Evolutionary conservation across 805 yeast species (phyloP).

Genomic region (Brettanomyces anomalus): DNA sequence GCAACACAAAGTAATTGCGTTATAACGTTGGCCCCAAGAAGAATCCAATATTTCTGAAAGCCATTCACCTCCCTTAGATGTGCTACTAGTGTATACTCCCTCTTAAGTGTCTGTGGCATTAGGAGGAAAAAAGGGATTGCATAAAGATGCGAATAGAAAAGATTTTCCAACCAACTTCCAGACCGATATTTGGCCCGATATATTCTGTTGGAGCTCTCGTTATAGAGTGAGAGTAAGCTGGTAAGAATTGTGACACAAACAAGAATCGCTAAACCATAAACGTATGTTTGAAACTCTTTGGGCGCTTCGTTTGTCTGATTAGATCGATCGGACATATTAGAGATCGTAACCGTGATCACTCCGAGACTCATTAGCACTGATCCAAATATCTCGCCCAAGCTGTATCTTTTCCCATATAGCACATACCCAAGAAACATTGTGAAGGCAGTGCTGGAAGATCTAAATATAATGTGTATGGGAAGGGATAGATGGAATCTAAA

Average conservation of each 20-base stretch:
- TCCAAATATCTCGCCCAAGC: conserved; percentile 36
- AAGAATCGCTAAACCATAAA: conserved; percentile 6
- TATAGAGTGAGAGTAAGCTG: conserved; percentile 27
- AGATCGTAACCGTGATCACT: conserved; percentile 33
- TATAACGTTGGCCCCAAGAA: conserved; percentile 33
- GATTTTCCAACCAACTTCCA: conserved; percentile 50
- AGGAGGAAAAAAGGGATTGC: conserved; percentile 45
- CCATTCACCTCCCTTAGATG: neutral
- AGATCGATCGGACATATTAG: conserved; percentile 4
- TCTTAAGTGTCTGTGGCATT: conserved; percentile 19
- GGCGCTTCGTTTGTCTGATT: neutral
- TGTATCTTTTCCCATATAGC: conserved; percentile 37
- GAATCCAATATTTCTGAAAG: conserved; percentile 7
- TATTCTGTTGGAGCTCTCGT: conserved; percentile 37
- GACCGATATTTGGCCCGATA: conserved; percentile 32
- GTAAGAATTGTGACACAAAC: conserved; percentile 28
- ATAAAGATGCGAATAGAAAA: conserved; percentile 52
- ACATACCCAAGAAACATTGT: conserved; percentile 49
- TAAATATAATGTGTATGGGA: conserved; percentile 57
- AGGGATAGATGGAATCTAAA: conserved; percentile 50
- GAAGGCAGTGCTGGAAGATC: conserved; percentile 56
- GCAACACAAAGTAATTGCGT: conserved; percentile 56
- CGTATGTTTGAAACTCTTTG: neutral
- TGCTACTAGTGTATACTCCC: conserved; percentile 9
- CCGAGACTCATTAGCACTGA: conserved; percentile 48